These are phyloP conservation scores for Curvularia hawaiiensis DNA, from an alignment of 2,329 filamentous ascomycete genomes.

Conservation along the genomic window DNA sequence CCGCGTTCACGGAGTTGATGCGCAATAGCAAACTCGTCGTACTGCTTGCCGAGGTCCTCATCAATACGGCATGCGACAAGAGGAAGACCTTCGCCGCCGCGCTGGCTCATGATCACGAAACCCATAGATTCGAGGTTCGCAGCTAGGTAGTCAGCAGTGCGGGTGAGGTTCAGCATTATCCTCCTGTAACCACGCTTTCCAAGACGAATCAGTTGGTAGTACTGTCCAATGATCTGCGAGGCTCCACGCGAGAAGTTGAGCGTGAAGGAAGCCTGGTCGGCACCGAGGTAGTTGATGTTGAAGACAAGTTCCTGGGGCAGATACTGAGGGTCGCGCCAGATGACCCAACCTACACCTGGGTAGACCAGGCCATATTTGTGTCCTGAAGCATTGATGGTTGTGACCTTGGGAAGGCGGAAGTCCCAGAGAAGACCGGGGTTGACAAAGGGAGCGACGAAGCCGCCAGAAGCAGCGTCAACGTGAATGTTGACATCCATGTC, in stretches of 20 bases:
- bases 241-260: constrained; percentile 98
- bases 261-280: constrained; percentile 93
- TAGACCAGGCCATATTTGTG: constrained; percentile 84
- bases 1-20: constrained; percentile 85
- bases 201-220: constrained; percentile 95
- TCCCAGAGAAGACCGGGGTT: constrained; percentile 87
- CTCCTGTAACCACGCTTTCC: constrained; percentile 89
- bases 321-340: constrained; percentile 77
- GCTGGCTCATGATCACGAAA: constrained; percentile 88
- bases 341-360: constrained; percentile 90
- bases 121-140: constrained; percentile 73
- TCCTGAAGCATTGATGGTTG: constrained; percentile 92
- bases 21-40: constrained; percentile 65
- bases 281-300: constrained; percentile 98
- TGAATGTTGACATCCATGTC: constrained; percentile 85
- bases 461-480: constrained; percentile 89
- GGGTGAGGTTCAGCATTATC: constrained; percentile 94
- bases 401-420: constrained; percentile 85
- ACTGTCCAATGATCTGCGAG: constrained; percentile 93
- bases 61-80: constrained; percentile 87
- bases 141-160: constrained; percentile 86
- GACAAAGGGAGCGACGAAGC: constrained; percentile 92
- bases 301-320: constrained; percentile 87
- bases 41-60: constrained; percentile 58
- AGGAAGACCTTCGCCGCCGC: constrained; percentile 76